Base-by-base conservation (phyloP, 768 basidiomycete species). In the Lentinula sp. region DNA sequence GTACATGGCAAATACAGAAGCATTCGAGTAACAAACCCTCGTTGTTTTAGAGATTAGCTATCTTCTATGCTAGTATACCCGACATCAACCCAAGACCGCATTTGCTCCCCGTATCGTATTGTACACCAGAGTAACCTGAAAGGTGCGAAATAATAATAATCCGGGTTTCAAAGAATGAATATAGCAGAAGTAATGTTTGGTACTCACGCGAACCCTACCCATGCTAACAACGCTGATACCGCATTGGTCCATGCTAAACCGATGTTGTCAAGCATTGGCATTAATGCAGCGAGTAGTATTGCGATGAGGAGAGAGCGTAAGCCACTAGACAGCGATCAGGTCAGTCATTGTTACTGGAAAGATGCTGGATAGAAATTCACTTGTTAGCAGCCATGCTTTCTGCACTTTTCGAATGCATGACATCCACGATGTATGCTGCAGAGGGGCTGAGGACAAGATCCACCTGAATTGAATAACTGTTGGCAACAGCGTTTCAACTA, bases 371-470 rank as follows among this genome's bases (percentile, higher is more conserved):
- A 8, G 9, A 32, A 57, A 70, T 75, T 51, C 43, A 79, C 83
- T 68, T 66, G 51, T 68, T 69, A 0, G 78, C 82, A 0, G 80
- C 83, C 67, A 74, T 75, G 16, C 73, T 70, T 65, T 85, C 81
- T 2, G 83, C 80, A 60, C 82, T 82, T 28, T 74, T 72, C 13
- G 71, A 63, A 34, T 79, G 81, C 66, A 84, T 62, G 15, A 84
- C 69, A 56, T 84, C 84, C 4, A 83, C 75, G 34, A 66, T 65
- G 62, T 83, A 84, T 1, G 83, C 73, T 8, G 76, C 71, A 0
- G 71, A 71, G 1, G 83, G 84, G 3, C 76, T 73, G 31, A 84
- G 66, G 4, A 79, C 79, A 50, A 83, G 66, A 64, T 88, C 82
- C 16, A 84, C 78, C 86, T 88, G 49, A 35, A 35, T 31, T 51